These are phyloP conservation scores for Silene latifolia DNA, from an alignment of 148 eudicot genomes.

Conservation along the genomic window DNA sequence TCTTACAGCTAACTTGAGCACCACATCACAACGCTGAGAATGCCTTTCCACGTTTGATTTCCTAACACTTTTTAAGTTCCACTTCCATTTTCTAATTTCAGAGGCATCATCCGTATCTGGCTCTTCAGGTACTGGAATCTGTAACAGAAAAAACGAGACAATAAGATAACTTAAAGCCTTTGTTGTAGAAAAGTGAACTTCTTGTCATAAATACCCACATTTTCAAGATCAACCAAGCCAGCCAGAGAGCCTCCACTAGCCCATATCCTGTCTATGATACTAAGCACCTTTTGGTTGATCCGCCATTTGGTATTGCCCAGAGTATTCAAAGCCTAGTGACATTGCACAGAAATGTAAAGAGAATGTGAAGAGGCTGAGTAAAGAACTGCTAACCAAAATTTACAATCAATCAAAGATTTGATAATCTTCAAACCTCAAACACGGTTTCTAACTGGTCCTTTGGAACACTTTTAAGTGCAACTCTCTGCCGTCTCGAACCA, in stretches of 20 bases:
- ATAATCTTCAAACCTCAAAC: constrained; percentile 47
- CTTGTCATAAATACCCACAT: constrained; percentile 42
- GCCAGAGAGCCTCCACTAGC: constrained; percentile 79
- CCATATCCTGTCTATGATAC: constrained; percentile 78
- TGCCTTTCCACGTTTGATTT: constrained; percentile 80
- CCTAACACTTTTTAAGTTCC: constrained; percentile 62
- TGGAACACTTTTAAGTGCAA: constrained; percentile 55
- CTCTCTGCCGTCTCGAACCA: constrained; percentile 78
- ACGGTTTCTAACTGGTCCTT: constrained; percentile 52
- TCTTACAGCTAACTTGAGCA: constrained; percentile 87
- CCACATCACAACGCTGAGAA: constrained; percentile 84
- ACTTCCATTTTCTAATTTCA: constrained; percentile 85
- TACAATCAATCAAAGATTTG: neutral
- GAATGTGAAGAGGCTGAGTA: neutral
- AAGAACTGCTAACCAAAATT: neutral
- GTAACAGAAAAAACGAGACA: constrained; percentile 12
- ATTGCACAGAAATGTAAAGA: neutral
- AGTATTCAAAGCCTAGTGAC: constrained; percentile 68
- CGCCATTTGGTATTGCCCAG: constrained; percentile 92
- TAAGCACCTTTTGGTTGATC: constrained; percentile 67
- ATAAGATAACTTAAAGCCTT: constrained; percentile 9
- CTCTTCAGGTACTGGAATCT: constrained; percentile 72
- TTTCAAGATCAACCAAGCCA: constrained; percentile 79
- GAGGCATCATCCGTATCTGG: constrained; percentile 89
- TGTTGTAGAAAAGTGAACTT: neutral